A percentile compares a stretch with the other conserved stretches of the same genome.
Evolutionary conservation across 106 monocot species (phyloP).

Genomic region (Dendrobium officinale): DNA sequence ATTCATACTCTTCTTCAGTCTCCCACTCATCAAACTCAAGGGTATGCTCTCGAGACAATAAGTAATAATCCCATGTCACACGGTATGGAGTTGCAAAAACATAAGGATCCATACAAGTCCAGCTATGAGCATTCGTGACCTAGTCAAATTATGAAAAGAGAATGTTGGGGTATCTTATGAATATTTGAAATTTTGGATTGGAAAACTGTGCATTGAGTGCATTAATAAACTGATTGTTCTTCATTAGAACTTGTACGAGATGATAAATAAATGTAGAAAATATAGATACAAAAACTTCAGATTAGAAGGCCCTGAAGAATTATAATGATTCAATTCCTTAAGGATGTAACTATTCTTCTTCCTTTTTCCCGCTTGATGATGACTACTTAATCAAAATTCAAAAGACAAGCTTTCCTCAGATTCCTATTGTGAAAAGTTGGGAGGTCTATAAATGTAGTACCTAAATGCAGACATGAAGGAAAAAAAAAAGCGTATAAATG

Average conservation of each 20-base stretch:
- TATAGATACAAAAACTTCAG: too few species aligned
- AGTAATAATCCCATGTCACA: slow-evolving; percentile 94
- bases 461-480: neutral
- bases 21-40: slow-evolving; percentile 81
- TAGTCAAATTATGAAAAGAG: slow-evolving; percentile 16
- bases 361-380: too few species aligned
- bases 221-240: neutral
- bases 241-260: neutral
- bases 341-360: too few species aligned
- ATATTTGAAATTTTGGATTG: neutral
- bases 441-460: neutral
- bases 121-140: slow-evolving; percentile 71
- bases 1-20: slow-evolving; percentile 67
- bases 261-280: neutral
- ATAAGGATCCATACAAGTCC: slow-evolving; percentile 97
- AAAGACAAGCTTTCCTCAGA: too few species aligned
- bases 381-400: too few species aligned
- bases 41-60: slow-evolving; percentile 76
- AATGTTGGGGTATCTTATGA: neutral
- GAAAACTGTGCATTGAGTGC: neutral
- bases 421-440: too few species aligned
- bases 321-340: too few species aligned
- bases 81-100: slow-evolving; percentile 92
- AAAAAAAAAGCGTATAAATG: neutral
- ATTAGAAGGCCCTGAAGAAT: too few species aligned